These are phyloP conservation scores for Phytophthora megakarya DNA, from an alignment of 352 stramenopile genomes.

Conservation along the genomic window DNA sequence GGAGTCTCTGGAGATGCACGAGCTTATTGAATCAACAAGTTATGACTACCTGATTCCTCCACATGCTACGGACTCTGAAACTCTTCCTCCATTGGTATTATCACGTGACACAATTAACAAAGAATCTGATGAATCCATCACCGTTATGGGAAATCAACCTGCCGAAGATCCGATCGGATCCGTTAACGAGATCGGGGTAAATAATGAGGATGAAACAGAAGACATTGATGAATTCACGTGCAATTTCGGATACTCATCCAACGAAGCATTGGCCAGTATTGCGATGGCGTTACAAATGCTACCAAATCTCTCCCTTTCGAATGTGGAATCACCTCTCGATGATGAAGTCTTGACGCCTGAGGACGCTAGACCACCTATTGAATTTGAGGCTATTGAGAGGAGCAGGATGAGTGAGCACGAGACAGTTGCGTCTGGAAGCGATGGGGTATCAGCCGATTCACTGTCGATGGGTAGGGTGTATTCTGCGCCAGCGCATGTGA, in stretches of 20 bases:
- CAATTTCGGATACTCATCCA: slow-evolving; percentile 46
- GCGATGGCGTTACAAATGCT: slow-evolving; percentile 44
- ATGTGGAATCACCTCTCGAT: neutral
- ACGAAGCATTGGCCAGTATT: slow-evolving; percentile 40
- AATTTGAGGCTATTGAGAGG: neutral
- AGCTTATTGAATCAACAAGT: neutral
- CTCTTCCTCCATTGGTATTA: neutral
- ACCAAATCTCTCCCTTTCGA: slow-evolving; percentile 26
- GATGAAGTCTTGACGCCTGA: slow-evolving; percentile 11
- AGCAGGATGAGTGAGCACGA: neutral
- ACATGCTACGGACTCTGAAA: neutral
- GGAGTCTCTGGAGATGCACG: neutral
- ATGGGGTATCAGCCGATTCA: neutral
- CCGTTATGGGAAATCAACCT: neutral
- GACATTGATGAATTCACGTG: slow-evolving; percentile 20
- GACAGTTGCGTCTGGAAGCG: neutral
- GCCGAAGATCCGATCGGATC: neutral
- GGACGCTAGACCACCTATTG: slow-evolving; percentile 6
- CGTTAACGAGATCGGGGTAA: neutral
- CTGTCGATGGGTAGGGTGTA: neutral
- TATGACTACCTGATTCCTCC: neutral
- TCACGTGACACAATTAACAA: neutral
- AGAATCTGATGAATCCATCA: neutral
- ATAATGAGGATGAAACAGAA: neutral
- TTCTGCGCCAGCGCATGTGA: neutral